A percentile compares a stretch with the other conserved stretches of the same genome.
These are phyloP conservation scores for Lagerstroemia speciosa DNA, from an alignment of 345 rosid species.

Conservation along the genomic window DNA sequence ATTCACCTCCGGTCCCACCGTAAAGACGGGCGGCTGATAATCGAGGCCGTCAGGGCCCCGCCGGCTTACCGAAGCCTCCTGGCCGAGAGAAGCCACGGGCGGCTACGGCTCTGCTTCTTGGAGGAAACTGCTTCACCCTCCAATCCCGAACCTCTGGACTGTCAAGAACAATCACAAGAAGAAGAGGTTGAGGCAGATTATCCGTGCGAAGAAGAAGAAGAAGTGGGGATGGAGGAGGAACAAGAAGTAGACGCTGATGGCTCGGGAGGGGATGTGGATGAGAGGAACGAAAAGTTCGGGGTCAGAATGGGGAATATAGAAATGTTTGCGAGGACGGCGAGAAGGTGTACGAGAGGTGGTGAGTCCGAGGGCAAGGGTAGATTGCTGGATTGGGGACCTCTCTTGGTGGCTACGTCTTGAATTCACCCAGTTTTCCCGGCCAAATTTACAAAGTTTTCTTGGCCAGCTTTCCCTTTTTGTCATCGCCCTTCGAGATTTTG, in stretches of 20 bases:
- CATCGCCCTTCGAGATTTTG: background rate
- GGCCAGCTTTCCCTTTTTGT: background rate
- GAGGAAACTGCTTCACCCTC: slow-evolving; percentile 4
- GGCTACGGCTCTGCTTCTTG: slow-evolving; percentile 46
- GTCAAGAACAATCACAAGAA: slow-evolving; percentile 9
- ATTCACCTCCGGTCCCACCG: slow-evolving; percentile 55
- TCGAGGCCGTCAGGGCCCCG: slow-evolving; percentile 39
- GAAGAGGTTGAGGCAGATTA: slow-evolving; percentile 1
- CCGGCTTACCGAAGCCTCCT: slow-evolving; percentile 26
- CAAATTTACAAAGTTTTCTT: background rate
- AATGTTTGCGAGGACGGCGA: background rate
- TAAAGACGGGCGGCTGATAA: slow-evolving; percentile 59
- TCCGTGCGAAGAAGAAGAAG: slow-evolving; percentile 4
- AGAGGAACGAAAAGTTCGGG: background rate
- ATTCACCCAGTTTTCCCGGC: background rate
- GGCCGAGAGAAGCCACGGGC: slow-evolving; percentile 70
- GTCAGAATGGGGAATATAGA: background rate
- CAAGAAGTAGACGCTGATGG: slow-evolving; percentile 9
- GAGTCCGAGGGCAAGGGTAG: background rate
- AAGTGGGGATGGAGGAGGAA: slow-evolving; percentile 11
- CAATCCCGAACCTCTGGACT: slow-evolving; percentile 11
- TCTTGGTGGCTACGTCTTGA: slow-evolving; percentile 1
- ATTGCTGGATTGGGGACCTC: background rate
- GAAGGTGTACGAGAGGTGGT: background rate
- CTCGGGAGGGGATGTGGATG: background rate